A percentile compares a stretch with the other conserved stretches of the same genome.
phyloP scores from a whole-genome alignment of 2,329 filamentous ascomycete species.

The Cadophora gregata region DNA sequence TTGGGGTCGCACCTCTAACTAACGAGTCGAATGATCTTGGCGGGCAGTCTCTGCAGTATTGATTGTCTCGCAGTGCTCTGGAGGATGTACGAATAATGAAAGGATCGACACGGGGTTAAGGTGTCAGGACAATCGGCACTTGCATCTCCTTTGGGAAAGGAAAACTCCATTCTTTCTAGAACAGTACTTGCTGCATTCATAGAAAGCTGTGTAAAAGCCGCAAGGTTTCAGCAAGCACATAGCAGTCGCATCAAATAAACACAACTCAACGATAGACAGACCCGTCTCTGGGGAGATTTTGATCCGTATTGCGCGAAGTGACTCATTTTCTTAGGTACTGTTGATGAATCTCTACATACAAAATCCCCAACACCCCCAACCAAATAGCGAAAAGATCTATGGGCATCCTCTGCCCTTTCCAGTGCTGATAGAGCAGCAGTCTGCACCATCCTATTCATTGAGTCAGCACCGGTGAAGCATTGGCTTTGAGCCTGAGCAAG shows the following conservation, averaged over 20 bases:
- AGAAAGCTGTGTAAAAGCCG: neutral
- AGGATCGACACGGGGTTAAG: neutral
- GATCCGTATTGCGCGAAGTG: too few species aligned
- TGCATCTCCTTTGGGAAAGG: neutral
- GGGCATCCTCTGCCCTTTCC: neutral
- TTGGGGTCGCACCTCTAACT: conserved; percentile 8
- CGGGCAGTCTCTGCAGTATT: neutral
- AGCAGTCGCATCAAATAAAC: neutral
- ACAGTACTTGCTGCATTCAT: neutral
- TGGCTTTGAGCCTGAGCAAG: too few species aligned
- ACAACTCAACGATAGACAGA: neutral
- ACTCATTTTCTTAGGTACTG: too few species aligned
- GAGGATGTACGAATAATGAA: neutral
- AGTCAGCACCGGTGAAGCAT: too few species aligned
- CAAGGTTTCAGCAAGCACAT: neutral
- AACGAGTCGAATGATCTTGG: neutral
- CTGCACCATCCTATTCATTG: neutral
- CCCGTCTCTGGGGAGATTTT: neutral
- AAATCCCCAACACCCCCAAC: neutral
- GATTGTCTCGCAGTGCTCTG: neutral
- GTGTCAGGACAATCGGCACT: neutral
- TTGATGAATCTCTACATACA: too few species aligned
- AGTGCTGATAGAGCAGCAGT: neutral
- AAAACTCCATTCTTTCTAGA: neutral
- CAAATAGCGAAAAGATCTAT: too few species aligned